Percentiles rank a stretch among this genome's conserved stretches.
Evolutionary conservation across 768 basidiomycete species (phyloP).

Genomic region (Rhizopogon vinicolor): DNA sequence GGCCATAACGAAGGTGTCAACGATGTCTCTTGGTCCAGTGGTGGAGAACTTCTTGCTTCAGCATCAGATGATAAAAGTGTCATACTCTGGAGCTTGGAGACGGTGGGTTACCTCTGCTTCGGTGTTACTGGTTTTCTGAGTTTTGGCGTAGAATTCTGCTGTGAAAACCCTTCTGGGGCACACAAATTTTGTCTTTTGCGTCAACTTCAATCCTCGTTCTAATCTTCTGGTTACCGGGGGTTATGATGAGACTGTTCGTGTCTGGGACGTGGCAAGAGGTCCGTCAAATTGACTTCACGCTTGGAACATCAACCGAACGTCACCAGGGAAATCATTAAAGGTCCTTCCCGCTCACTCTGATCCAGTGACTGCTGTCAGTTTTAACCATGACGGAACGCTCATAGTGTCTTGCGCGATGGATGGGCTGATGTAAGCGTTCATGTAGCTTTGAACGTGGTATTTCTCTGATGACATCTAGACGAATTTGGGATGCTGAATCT

Average conservation of each 20-base stretch:
- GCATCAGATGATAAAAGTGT: conserved; percentile 93
- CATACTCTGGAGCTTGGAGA: conserved; percentile 76
- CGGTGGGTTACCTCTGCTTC: conserved; percentile 33
- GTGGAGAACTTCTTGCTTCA: conserved; percentile 80
- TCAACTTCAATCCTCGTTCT: conserved; percentile 87
- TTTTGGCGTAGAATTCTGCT: conserved; percentile 41
- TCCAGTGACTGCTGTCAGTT: conserved; percentile 90
- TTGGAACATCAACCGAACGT: background rate
- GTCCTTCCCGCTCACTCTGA: conserved; percentile 95
- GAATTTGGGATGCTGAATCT: conserved; percentile 95
- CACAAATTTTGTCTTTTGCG: conserved; percentile 91
- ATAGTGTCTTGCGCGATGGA: conserved; percentile 96
- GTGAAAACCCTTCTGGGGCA: conserved; percentile 77
- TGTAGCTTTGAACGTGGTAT: background rate
- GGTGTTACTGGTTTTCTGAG: background rate
- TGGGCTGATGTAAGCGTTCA: conserved; percentile 77
- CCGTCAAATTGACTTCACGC: conserved; percentile 4
- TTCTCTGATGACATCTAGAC: conserved; percentile 42
- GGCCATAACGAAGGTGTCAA: conserved; percentile 84
- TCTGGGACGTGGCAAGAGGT: conserved; percentile 98
- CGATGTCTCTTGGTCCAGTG: conserved; percentile 84
- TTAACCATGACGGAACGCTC: conserved; percentile 93
- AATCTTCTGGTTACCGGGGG: conserved; percentile 92
- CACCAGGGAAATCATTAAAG: conserved; percentile 74
- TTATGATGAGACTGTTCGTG: conserved; percentile 91